Evolutionary conservation across 768 basidiomycete species (phyloP), one percentile per base, ranked within the genome.

Genomic region (Rhizopogon vesiculosus): DNA sequence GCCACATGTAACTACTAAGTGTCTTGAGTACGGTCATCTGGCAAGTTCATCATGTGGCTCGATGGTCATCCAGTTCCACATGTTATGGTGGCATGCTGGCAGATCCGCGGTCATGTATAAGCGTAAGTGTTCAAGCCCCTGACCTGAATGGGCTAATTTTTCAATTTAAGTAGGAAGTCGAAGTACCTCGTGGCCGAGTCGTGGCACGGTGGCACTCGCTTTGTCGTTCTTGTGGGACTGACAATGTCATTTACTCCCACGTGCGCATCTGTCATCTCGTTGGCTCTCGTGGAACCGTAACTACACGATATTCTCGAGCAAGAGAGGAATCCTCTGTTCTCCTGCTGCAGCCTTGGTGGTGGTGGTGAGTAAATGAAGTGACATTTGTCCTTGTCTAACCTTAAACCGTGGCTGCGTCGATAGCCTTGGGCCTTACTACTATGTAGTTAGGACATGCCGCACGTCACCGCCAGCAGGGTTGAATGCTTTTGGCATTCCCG

Each of bases 351-450:
- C 31, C 31, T 8, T 9, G 35, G 35, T 12, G 8, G 12, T 12
- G 35, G 50, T 62, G 56, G 59, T 61, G 61, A 62, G 57, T 65
- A 51, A 51, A 19, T 42, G 18, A 39, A 28, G 12, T 12, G 4
- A n/a, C 44, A 62, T 62, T 64, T 57, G 63, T 51, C 57, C 59
- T 69, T 49, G 51, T 8, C 50, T 22, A 58, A 58, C 41, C 54
- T 58, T 49, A 58, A 16, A 19, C 18, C 5, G 28, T 45, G 25
- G 35, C 51, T 42, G 40, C 45, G 33, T 38, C 45, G 22, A 45
- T 42, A 4, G 25, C 28, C 40, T 16, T 50, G 58, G 65, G 45
- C 55, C 63, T 68, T 51, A 55, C 62, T n/a, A n/a, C n/a, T n/a
- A n/a, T n/a, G n/a, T n/a, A n/a, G n/a, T 25, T 31, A 25, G 25